Percentiles rank a stretch among this genome's conserved stretches.
Conservation (phyloP, 225 moss, liverwort and hornwort genomes). For the Pseudisothecium myosuroides region DNA sequence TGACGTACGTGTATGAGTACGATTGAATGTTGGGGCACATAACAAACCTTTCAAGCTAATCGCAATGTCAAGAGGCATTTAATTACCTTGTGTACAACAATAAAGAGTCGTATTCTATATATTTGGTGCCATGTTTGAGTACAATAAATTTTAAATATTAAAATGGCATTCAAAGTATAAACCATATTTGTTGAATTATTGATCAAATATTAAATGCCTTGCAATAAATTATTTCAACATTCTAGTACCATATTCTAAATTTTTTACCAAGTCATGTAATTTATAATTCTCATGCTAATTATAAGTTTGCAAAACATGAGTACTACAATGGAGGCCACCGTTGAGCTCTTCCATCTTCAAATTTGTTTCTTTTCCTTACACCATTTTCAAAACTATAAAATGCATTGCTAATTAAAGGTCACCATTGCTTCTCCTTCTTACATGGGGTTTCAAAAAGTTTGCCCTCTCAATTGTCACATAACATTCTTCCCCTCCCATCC, state of each 20-base stretch:
- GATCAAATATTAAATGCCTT: neutral
- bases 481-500: too few relatives aligned
- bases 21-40: neutral
- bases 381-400: neutral
- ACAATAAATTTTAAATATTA: neutral
- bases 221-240: too few relatives aligned
- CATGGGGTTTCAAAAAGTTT: fast-evolving
- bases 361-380: neutral
- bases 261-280: neutral
- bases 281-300: neutral
- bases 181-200: neutral
- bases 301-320: neutral
- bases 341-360: neutral
- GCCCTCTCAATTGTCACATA: neutral
- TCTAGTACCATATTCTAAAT: too few relatives aligned
- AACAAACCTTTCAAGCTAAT: neutral
- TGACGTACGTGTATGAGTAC: neutral
- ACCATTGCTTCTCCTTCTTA: fast-evolving
- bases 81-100: neutral
- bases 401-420: neutral
- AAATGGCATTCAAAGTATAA: neutral
- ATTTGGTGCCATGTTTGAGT: neutral
- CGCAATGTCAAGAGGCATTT: neutral
- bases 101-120: neutral
- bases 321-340: neutral